Evolutionary conservation across 176 grass and related monocot genomes (phyloP).

Genomic region (Panicum miliaceum): DNA sequence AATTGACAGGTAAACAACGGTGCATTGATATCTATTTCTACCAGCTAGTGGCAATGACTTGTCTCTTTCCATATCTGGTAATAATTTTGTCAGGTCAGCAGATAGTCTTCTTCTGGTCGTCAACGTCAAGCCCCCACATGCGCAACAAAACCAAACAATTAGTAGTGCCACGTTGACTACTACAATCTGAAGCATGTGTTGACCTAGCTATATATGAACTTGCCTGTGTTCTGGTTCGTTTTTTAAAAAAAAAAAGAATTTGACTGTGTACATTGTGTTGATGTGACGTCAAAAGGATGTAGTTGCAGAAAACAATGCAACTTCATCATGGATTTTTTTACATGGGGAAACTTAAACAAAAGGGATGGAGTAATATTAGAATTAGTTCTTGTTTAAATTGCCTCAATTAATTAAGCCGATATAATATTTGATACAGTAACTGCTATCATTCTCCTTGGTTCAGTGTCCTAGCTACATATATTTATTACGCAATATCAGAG

Average conservation of each 20-base stretch:
- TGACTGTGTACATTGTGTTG: neutral
- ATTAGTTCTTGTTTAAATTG: neutral
- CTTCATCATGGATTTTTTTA: neutral
- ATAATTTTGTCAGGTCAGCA: neutral
- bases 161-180: neutral
- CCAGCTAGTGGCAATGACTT: neutral
- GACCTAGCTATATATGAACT: neutral
- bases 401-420: neutral
- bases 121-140: neutral
- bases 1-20: neutral
- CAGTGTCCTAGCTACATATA: too few species aligned
- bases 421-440: too few species aligned
- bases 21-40: neutral
- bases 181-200: neutral
- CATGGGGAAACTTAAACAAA: neutral
- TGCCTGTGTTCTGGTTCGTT: too few species aligned
- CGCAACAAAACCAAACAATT: neutral
- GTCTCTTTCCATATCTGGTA: conserved; percentile 13
- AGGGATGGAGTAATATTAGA: neutral
- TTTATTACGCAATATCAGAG: neutral
- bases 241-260: neutral
- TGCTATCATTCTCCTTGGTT: too few species aligned
- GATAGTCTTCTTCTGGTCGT: neutral
- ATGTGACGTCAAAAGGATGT: neutral
- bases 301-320: neutral